phyloP scores from a whole-genome alignment of 768 basidiomycete genomes.

The Lentinula guzmanii region DNA sequence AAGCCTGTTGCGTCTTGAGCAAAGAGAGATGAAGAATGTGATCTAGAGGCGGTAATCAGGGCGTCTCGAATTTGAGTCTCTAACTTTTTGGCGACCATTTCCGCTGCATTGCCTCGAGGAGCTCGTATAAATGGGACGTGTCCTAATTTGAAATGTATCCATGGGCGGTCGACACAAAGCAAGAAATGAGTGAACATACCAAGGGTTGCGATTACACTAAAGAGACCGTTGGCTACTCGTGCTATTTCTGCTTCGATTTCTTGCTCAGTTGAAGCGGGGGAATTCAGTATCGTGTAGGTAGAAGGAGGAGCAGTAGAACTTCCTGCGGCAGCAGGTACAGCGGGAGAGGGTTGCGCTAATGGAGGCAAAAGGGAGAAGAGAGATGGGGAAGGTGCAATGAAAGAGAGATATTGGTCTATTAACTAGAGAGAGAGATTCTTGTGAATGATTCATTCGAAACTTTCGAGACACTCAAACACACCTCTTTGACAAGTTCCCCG shows the following conservation, averaged over 20 bases:
- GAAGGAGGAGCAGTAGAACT: constrained; percentile 36
- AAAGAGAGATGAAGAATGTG: constrained; percentile 61
- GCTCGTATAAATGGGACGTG: constrained; percentile 93
- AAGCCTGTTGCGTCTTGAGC: constrained; percentile 77
- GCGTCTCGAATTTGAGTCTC: constrained; percentile 89
- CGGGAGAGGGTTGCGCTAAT: constrained; percentile 28
- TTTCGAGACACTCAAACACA: constrained; percentile 24
- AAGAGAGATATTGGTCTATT: constrained; percentile 95
- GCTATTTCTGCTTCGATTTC: constrained; percentile 94
- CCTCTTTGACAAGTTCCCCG: constrained; percentile 77
- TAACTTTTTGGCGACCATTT: constrained; percentile 97
- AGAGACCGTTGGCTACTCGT: constrained; percentile 82
- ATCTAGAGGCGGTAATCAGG: constrained; percentile 62
- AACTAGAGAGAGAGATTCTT: constrained; percentile 44
- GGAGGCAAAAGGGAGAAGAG: constrained; percentile 86
- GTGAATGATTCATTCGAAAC: constrained; percentile 4
- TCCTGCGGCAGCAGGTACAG: constrained; percentile 26
- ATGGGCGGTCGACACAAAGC: not conserved
- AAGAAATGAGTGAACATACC: constrained; percentile 39
- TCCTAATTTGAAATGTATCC: constrained; percentile 35
- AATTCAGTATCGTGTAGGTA: constrained; percentile 85
- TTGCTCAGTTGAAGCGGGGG: constrained; percentile 83
- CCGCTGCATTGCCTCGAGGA: constrained; percentile 94
- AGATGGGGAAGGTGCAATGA: constrained; percentile 87
- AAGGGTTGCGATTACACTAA: constrained; percentile 85